Evolutionary conservation across 768 basidiomycete species (phyloP).

Genomic region (Naematelia aurantialba): DNA sequence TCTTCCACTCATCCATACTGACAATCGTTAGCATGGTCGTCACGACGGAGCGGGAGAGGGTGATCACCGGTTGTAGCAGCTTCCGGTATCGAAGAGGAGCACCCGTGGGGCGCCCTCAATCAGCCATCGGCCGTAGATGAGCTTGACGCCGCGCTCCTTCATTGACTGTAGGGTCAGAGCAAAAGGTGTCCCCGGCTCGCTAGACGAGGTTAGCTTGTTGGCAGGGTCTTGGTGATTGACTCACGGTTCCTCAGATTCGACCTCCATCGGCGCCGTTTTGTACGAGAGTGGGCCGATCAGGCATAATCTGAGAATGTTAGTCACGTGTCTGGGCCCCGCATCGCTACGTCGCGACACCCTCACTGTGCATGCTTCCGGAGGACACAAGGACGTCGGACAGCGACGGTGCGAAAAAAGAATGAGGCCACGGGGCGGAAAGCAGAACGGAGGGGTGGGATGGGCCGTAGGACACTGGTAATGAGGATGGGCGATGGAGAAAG

Average conservation of each 20-base stretch:
- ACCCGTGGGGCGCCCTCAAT: conserved; percentile 95
- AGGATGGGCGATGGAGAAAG: no score
- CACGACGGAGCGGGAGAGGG: neutral
- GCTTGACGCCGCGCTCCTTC: conserved; percentile 86
- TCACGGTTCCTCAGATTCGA: conserved; percentile 82
- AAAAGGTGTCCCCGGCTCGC: conserved; percentile 64
- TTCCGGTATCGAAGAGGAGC: conserved; percentile 91
- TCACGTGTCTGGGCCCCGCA: conserved; percentile 16
- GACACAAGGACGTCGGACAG: no score
- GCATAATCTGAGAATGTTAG: conserved; percentile 62
- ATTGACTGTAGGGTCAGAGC: conserved; percentile 72
- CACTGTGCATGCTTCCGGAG: no score
- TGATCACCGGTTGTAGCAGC: conserved; percentile 63
- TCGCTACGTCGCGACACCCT: no score
- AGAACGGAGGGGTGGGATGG: no score
- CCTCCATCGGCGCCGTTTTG: conserved; percentile 99
- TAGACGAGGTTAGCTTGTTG: conserved; percentile 20
- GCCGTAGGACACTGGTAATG: no score
- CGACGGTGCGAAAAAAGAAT: no score
- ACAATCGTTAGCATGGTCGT: neutral
- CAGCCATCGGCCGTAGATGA: conserved; percentile 94
- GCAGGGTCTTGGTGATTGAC: conserved; percentile 13
- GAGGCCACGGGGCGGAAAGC: no score
- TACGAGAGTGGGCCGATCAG: conserved; percentile 97
- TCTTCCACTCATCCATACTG: conserved; percentile 93